Evolutionary conservation across 345 rosid genomes (phyloP), one percentile per base, ranked within the genome.

Genomic region (Microthlaspi erraticum): DNA sequence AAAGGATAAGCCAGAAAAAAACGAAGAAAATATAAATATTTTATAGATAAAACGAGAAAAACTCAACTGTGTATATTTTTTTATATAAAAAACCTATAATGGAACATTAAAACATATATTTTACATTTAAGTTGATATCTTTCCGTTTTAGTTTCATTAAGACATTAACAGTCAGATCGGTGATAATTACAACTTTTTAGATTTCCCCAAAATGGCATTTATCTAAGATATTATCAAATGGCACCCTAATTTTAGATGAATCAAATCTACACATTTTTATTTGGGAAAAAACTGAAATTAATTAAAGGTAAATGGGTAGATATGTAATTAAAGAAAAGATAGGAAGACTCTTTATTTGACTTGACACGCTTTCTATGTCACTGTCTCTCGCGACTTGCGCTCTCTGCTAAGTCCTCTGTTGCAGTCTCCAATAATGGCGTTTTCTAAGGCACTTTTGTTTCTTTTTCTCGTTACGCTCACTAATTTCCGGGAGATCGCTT

Each of bases 341-440:
- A 12, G 18, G 29, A 20, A 49, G 66, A 70, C 75, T 20, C 32
- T 62, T 76, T 56, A 70, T 76, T 69, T 70, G 75, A 70, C 71
- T 63, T n/a, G 59, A 33, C 48, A 45, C 60, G 53, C 70, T 61
- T 29, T 43, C 13, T 59, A 50, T 3, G 63, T 69, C 70, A 14
- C 26, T 42, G n/a, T 32, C 45, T 55, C 41, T 73, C 60, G 41
- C 60, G 41, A 54, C 34, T 54, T 41, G 37, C 60, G 41, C 60
- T 55, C 67, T 66, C 71, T 72, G 33, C 69, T 0, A n/a, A 65
- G 44, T 29, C 44, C 70, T 68, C 61, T 76, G 75, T 41, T 70
- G 66, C 71, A 64, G 75, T 76, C 79, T 76, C 79, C 75, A 42
- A 75, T 68, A 61, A 76, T 76, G 79, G 75, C 66, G 75, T 18